Base-by-base conservation (phyloP, 148 eudicot species). In the Salicornia ramosissima region DNA sequence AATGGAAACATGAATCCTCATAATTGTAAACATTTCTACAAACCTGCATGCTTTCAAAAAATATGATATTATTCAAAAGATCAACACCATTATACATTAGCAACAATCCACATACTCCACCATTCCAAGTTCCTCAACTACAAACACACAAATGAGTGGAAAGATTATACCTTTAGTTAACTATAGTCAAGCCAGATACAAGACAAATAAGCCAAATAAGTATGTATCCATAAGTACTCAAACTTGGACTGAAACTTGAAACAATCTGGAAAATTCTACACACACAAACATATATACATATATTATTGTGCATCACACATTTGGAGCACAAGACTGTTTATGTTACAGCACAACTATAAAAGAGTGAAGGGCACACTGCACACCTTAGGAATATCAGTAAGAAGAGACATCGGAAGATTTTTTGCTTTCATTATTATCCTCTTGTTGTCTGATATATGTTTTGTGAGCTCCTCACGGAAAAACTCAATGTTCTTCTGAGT, bases 331-430 rank as follows among this genome's bases (percentile, higher is more conserved):
- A 16, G 15, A 18, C 10, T 10, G 57, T 3, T n/a, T 50, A 4
- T 64, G 2, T 13, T 15, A 9, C 25, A 49, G 0, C 29, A 18
- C 31, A 40, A 40, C 43, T 50, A 30, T n/a, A 15, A 11, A 46
- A 60, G 25, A 55, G 22, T 14, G 47, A 65, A 56, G 53, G 34
- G 15, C 22, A 69, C 31, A 67, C 22, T n/a, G 6, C 52, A 61
- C 65, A 90, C 97, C 96, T 93, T 93, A 56, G 85, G 95, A 72
- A 80, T 82, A 69, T 88, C 94, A 78, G 86, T 93, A 39, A 90
- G 63, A 55, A 93, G 95, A 50, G 97, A 90, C 95, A 90, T 82
- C 13, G 96, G 97, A 67, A 94, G 76, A 78, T 90, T 94, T 70
- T 83, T 94, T 65, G 79, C 92, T 73, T 76, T 84, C 83, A 90